Evolutionary conservation across 495 filamentous ascomycete species (phyloP), one percentile per base, ranked within the genome.

Genomic region (Schizothecium vesticola): DNA sequence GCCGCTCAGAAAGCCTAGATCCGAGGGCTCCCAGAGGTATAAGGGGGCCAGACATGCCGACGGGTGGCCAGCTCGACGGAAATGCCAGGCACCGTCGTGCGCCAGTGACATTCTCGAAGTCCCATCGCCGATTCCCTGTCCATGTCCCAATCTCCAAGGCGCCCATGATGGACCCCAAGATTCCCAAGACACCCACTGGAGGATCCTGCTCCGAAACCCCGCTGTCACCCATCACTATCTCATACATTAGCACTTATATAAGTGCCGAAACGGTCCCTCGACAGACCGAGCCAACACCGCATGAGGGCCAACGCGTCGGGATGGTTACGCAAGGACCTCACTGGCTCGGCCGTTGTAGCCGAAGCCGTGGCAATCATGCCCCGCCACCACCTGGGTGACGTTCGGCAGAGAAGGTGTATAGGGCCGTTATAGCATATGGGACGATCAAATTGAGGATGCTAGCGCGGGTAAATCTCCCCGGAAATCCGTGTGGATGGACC

Each of bases 391-490:
- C 72, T 70, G 65, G 21, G 33, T 28, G 33, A 23, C 23, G 23
- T 1, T 29, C 26, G 64, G 43, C 43, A 51, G 43, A n/a, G 43
- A n/a, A 51, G 43, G 16, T 12, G 19, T 51, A 51, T 51, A 51
- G 43, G 43, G 43, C 43, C 22, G 31, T 22, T 51, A 55, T 58
- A n/a, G 36, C 16, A 33, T 25, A 8, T 55, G 19, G 55, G 26
- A 9, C 31, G 33, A 25, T 55, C 69, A 68, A 73, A 72, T 69
- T 51, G 67, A 67, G 43, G 60, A 69, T 58, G 28, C 43, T 58
- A 69, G 69, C 67, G 66, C 70, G 70, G 69, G 60, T 70, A 71
- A 67, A 67, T 61, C 72, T 60, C 74, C 72, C 69, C 59, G 69
- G 61, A 59, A 63, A 67, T 59, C 67, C 63, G 64, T 64, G n/a